Percentiles rank a stretch among this genome's conserved stretches.
Evolutionary conservation across 2,329 filamentous ascomycete species (phyloP).

Genomic region (Trichoderma sp.): DNA sequence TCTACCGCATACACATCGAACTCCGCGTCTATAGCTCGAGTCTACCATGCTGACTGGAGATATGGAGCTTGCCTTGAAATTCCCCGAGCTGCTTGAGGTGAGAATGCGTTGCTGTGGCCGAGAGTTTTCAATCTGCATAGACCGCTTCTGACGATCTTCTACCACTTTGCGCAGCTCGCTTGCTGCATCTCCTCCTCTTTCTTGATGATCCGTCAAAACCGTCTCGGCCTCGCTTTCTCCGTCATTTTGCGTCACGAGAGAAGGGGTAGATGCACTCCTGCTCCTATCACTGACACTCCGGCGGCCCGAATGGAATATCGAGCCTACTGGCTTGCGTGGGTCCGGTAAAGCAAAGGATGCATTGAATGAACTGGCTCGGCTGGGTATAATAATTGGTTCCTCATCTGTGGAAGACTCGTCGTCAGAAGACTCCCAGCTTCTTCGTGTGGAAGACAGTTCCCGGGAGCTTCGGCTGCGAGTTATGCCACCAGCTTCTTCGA

Average conservation of each 20-base stretch:
- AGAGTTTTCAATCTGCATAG: conserved; percentile 31
- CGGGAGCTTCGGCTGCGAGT: conserved; percentile 31
- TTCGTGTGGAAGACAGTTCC: conserved; percentile 30
- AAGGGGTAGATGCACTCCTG: conserved; percentile 37
- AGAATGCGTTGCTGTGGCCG: conserved; percentile 36
- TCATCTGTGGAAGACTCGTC: conserved; percentile 60
- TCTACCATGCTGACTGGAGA: conserved; percentile 54
- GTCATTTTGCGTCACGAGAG: conserved; percentile 39
- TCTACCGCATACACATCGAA: conserved; percentile 57
- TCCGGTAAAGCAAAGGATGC: conserved; percentile 57
- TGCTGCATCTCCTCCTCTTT: conserved; percentile 53
- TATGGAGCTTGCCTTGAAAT: conserved; percentile 39
- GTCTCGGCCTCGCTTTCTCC: conserved; percentile 60
- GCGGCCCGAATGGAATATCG: conserved; percentile 47
- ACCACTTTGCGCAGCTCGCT: conserved; percentile 59
- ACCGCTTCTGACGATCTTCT: conserved; percentile 48
- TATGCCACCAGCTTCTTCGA: conserved; percentile 33
- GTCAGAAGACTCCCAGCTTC: conserved; percentile 47
- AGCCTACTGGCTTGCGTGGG: conserved; percentile 47
- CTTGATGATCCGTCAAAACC: conserved; percentile 46
- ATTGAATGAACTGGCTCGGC: conserved; percentile 52
- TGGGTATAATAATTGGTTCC: conserved; percentile 63
- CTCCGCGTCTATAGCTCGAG: conserved; percentile 43
- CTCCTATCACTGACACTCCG: conserved; percentile 51
- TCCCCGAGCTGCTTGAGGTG: conserved; percentile 31